phyloP scores from a whole-genome alignment of 2,329 filamentous ascomycete genomes.

The Nothopassalora personata region DNA sequence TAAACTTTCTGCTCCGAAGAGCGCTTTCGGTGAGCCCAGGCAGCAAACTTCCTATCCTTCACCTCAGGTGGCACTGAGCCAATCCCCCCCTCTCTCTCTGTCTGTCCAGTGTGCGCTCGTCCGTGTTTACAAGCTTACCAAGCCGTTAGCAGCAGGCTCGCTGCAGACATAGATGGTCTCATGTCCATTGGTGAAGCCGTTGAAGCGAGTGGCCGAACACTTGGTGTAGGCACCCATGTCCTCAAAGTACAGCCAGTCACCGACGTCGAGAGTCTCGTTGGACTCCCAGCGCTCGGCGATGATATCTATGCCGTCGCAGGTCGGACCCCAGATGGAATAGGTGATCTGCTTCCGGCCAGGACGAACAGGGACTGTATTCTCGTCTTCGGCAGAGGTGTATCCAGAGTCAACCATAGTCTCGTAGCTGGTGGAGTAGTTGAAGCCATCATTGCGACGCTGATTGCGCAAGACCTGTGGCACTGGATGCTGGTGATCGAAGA shows the following conservation, averaged over 20 bases:
- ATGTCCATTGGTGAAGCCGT: slow-evolving; percentile 89
- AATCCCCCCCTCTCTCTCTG: not conserved
- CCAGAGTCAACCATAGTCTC: slow-evolving; percentile 31
- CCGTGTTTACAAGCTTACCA: slow-evolving; percentile 46
- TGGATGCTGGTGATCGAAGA: slow-evolving; percentile 96
- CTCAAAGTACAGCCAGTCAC: slow-evolving; percentile 98
- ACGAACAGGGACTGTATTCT: slow-evolving; percentile 38
- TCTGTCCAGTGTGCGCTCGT: not conserved
- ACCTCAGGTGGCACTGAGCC: not conserved
- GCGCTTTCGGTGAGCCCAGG: not conserved
- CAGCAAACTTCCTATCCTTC: not conserved
- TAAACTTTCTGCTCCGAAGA: not conserved
- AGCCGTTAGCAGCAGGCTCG: slow-evolving; percentile 76
- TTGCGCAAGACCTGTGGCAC: slow-evolving; percentile 66
- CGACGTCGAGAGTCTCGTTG: slow-evolving; percentile 72
- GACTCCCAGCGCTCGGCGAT: slow-evolving; percentile 79
- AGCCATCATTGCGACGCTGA: slow-evolving; percentile 23
- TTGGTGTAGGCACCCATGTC: slow-evolving; percentile 98
- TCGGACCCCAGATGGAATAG: slow-evolving; percentile 97
- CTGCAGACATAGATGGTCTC: slow-evolving; percentile 93
- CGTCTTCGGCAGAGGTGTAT: slow-evolving; percentile 35
- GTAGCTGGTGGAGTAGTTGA: slow-evolving; percentile 25
- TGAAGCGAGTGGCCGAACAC: slow-evolving; percentile 96
- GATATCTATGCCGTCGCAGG: slow-evolving; percentile 95
- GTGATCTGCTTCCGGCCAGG: slow-evolving; percentile 48